Evolutionary conservation across 192 early-diverging fungal species (phyloP), one percentile per base, ranked within the genome.

Genomic region (Kickxella alabastrina): DNA sequence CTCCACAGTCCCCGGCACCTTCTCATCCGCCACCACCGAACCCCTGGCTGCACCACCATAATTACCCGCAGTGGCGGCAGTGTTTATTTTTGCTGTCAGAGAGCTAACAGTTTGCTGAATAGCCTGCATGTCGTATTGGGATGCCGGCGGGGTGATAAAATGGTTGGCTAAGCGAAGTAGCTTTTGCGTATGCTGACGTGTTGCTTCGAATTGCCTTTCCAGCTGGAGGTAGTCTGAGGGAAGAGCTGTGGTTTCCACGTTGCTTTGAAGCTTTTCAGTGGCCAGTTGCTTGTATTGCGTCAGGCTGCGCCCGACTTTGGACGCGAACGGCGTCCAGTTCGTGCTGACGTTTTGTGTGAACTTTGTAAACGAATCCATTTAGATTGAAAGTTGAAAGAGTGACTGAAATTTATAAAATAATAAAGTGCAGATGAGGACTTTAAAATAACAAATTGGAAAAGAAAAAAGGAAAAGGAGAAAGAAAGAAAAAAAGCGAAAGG

Each of bases 171-270:
- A 77, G 35, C 82, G 82, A n/a, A 89, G 67, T 10, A 98, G 76
- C 49, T 77, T 66, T 38, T 70, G 80, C 51, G 38, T 19, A 3
- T 57, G 23, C 3, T 59, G 62, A 18, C 59, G 54, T 12, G 67
- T 58, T 0, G 67, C 47, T n/a, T 65, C 59, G 32, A 53, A 68
- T 24, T 56, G 51, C 80, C 81, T 82, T 59, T 97, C 96, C 38
- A 99, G 79, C 45, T 88, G 83, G 48, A 90, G 78, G 71, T 97
- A 99, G 58, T 99, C 95, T 48, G 80, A 80, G 28, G 96, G 96
- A 23, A 99, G 84, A 49, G 91, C 90, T 25, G 96, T 99, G 24
- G 93, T 80, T 49, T 95, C 91, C 18, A 82, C 80, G 10, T 79
- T 79, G 49, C 71, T 87, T 27, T 88, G 89, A 45, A 95, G 77